These are phyloP conservation scores for Trichoderma reesei DNA, from an alignment of 495 filamentous ascomycete species.

Conservation along the genomic window DNA sequence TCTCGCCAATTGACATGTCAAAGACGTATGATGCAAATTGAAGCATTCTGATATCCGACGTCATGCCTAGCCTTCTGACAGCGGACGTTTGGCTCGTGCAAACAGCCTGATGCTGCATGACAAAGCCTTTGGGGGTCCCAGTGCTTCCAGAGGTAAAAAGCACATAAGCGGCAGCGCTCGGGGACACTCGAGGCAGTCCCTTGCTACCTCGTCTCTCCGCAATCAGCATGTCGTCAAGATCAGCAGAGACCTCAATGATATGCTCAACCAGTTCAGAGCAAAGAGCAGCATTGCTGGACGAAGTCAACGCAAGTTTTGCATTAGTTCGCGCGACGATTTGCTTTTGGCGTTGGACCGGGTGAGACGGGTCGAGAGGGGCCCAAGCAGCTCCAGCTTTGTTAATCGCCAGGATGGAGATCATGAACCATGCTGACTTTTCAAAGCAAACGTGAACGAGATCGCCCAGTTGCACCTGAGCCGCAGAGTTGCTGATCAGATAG, in stretches of 20 bases:
- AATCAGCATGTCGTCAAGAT: not conserved
- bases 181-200: conserved; percentile 36
- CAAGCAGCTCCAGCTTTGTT: conserved; percentile 8
- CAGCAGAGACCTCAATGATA: not conserved
- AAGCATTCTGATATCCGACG: conserved; percentile 40
- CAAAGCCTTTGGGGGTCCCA: conserved; percentile 36
- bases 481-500: conserved; percentile 29
- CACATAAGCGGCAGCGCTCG: conserved; percentile 36
- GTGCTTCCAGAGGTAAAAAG: conserved; percentile 48
- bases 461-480: conserved; percentile 43
- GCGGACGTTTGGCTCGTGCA: conserved; percentile 15
- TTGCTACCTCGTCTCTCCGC: not conserved
- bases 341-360: conserved; percentile 40
- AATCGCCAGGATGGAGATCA: conserved; percentile 24
- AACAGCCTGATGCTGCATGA: conserved; percentile 31
- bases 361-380: conserved; percentile 22
- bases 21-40: conserved; percentile 63
- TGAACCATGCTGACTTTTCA: conserved; percentile 41
- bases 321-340: not conserved
- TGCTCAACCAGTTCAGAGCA: not conserved
- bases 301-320: not conserved
- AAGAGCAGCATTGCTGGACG: not conserved
- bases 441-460: conserved; percentile 45
- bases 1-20: conserved; percentile 56
- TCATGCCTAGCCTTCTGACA: conserved; percentile 23